Evolutionary conservation across 495 filamentous ascomycete species (phyloP).

Genomic region (Talaromyces proteolyticus): DNA sequence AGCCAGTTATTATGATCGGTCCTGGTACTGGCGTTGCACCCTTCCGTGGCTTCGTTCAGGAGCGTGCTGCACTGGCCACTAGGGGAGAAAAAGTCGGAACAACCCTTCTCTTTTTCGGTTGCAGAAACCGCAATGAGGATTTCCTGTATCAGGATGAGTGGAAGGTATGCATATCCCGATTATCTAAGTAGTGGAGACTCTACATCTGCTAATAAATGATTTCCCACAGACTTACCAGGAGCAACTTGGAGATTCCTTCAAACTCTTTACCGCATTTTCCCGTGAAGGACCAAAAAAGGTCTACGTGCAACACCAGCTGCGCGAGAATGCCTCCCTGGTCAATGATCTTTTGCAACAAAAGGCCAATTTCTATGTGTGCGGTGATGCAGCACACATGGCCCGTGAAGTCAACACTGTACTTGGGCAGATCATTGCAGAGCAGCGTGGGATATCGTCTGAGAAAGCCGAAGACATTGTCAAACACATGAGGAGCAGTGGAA

Average conservation of each 20-base stretch:
- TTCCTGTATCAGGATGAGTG: conserved; percentile 91
- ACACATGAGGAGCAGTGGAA: conserved; percentile 84
- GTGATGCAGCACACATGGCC: conserved; percentile 98
- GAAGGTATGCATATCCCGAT: conserved; percentile 59
- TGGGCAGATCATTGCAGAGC: conserved; percentile 74
- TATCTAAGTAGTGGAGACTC: not conserved
- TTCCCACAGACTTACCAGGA: conserved; percentile 66
- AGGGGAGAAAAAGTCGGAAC: conserved; percentile 81
- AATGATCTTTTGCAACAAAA: conserved; percentile 85
- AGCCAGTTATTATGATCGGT: conserved; percentile 92
- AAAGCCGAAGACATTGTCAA: conserved; percentile 96
- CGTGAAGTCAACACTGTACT: conserved; percentile 88
- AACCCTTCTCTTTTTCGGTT: conserved; percentile 92
- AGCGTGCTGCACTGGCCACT: conserved; percentile 75
- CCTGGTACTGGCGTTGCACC: conserved; percentile 96
- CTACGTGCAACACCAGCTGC: conserved; percentile 91
- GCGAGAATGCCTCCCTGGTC: conserved; percentile 75
- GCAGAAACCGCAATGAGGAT: conserved; percentile 77
- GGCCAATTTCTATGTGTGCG: conserved; percentile 97
- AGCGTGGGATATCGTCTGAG: conserved; percentile 71
- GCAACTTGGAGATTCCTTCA: conserved; percentile 78
- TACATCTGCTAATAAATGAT: conserved; percentile 9
- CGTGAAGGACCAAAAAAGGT: conserved; percentile 77
- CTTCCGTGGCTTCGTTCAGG: conserved; percentile 92
- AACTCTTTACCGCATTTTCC: conserved; percentile 89